These are phyloP conservation scores for Asclepias syriaca DNA, from an alignment of 257 asterid species.

Conservation along the genomic window DNA sequence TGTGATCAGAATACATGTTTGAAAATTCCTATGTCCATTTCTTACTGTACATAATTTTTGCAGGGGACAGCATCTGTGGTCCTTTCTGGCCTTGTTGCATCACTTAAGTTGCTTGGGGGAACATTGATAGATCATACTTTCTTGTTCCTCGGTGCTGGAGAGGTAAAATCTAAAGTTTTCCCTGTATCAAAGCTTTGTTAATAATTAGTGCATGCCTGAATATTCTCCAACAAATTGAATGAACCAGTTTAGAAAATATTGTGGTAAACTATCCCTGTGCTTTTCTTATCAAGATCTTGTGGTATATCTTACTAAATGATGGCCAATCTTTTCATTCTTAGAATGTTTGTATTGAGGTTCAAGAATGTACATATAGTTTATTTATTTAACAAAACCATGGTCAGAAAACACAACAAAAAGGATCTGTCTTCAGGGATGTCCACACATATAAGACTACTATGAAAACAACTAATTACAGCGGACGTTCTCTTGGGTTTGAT, in stretches of 20 bases:
- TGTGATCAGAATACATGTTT: conserved; percentile 1
- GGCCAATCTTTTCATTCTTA: background rate
- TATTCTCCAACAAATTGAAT: background rate
- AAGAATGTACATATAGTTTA: background rate
- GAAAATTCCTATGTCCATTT: background rate
- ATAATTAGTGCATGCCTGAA: background rate
- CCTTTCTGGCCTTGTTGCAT: conserved; percentile 87
- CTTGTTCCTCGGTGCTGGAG: conserved; percentile 98
- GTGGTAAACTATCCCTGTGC: background rate
- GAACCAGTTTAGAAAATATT: background rate
- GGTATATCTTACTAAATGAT: background rate
- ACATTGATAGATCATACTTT: conserved; percentile 81
- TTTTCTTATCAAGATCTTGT: background rate
- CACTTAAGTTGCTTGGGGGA: conserved; percentile 83
- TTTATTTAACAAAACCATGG: background rate
- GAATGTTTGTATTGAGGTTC: background rate
- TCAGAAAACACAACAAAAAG: background rate
- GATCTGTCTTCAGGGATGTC: background rate
- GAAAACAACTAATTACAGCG: background rate
- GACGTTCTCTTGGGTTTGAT: background rate
- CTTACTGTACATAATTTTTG: conserved; percentile 20
- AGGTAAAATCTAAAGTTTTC: conserved; percentile 36
- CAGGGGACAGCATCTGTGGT: conserved; percentile 98
- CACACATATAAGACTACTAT: background rate
- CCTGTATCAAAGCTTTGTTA: background rate